Percentiles rank a stretch among this genome's conserved stretches.
phyloP scores from a whole-genome alignment of 2,329 filamentous ascomycete genomes.

The Aaosphaeria pasadenensis region DNA sequence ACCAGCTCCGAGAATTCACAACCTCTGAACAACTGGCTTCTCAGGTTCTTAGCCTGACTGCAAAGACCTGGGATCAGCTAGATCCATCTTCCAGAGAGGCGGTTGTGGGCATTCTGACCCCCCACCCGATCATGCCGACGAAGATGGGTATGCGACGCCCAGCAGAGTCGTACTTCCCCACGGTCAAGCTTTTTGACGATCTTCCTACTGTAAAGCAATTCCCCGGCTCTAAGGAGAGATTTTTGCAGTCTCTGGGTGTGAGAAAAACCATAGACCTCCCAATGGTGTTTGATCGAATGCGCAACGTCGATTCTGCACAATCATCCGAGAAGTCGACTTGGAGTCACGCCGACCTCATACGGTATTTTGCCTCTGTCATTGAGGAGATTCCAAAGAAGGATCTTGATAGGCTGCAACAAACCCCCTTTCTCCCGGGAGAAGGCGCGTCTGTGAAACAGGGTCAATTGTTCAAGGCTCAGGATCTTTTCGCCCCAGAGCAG shows the following conservation, averaged over 20 bases:
- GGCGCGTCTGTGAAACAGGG: constrained; percentile 22
- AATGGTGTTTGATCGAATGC: constrained; percentile 84
- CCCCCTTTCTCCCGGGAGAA: constrained; percentile 76
- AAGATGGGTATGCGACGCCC: constrained; percentile 87
- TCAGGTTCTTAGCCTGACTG: constrained; percentile 74
- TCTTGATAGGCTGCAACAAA: constrained; percentile 71
- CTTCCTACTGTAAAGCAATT: constrained; percentile 75
- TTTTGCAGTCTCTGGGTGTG: constrained; percentile 78
- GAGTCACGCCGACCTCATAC: constrained; percentile 93
- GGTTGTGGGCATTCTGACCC: constrained; percentile 62
- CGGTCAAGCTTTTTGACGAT: constrained; percentile 94
- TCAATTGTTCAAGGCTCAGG: constrained; percentile 33
- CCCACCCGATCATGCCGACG: constrained; percentile 78
- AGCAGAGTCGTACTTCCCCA: constrained; percentile 82
- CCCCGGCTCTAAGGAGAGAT: constrained; percentile 81
- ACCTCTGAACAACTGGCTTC: constrained; percentile 70
- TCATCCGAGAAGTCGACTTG: constrained; percentile 58
- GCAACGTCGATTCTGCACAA: constrained; percentile 58
- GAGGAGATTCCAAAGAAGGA: constrained; percentile 85
- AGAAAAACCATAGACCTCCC: constrained; percentile 93
- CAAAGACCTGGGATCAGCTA: constrained; percentile 86
- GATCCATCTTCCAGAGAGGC: constrained; percentile 63
- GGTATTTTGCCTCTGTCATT: constrained; percentile 86
- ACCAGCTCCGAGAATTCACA: constrained; percentile 61
- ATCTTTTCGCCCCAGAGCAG: constrained; percentile 35